Base-by-base conservation (phyloP, 1,139 yeast genomes). In the Candida frijolesensis region DNA sequence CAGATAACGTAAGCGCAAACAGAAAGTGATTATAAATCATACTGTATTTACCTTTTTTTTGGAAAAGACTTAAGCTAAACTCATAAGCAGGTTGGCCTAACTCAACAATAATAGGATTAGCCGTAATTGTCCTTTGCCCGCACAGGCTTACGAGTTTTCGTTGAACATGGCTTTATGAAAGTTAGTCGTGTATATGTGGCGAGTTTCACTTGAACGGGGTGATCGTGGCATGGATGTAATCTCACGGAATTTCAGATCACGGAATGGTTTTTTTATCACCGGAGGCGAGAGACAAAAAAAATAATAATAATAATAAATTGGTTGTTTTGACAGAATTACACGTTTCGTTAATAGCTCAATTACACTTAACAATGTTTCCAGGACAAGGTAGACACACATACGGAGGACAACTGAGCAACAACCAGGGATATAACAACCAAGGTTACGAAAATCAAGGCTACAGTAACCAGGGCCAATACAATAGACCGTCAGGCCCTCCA, bases 381-480 rank as follows among this genome's bases (percentile, higher is more conserved):
- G 76, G 76, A 22, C 65, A 66, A 45, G 71, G 73, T 14, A 55
- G 65, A 45, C 60, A 66, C 25, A 46, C 54, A 12, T 52, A 55
- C 48, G 54, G 54, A 44, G 60, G 55, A 39, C 56, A 49, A 37
- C 57, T 52, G 45, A 54, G 54, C 56, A 54, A 14, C 49, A 48
- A 19, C 44, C 32, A 40, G 10, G 32, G 32, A 9, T 33, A 33
- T 5, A 22, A 41, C 16, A 27, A 27, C 44, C 51, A 19, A 55
- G 54, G 0, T 49, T 54, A 30, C 53, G 53, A 30, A 51, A 48
- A 19, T 45, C 32, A 40, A 19, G 32, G 32, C 2, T 33, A 33
- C 12, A 11, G 27, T 11, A 27, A 27, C 14, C 42, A 38, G n/a
- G 25, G 29, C 10, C 43, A 44, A 22, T 55, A 51, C 33, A 51